Conservation (phyloP, 78 protist species). For the Chrysochromulina parva region DNA sequence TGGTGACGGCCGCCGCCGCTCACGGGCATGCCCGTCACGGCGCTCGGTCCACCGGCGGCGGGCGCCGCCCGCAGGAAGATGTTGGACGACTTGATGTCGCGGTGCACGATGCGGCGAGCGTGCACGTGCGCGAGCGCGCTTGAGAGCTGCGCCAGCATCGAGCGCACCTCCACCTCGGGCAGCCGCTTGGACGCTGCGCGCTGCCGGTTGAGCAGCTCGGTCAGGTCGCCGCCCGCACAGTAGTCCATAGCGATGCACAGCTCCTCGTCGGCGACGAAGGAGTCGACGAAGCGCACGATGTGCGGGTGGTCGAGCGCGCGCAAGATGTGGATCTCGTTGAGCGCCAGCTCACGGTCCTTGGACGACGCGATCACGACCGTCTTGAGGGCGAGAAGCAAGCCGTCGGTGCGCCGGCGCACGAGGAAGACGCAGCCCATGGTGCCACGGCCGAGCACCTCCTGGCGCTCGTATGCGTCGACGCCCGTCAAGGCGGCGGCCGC, state of each 20-base stretch:
- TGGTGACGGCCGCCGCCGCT: neutral
- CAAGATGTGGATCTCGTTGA: neutral
- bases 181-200: neutral
- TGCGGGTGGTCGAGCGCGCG: neutral
- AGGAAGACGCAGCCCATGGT: neutral
- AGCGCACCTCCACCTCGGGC: neutral
- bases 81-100: conserved; percentile 13
- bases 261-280: too few relatives aligned
- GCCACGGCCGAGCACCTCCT: neutral
- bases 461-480: too few relatives aligned
- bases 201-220: neutral
- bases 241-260: neutral
- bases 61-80: neutral
- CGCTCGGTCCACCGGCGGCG: neutral
- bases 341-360: neutral
- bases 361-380: neutral
- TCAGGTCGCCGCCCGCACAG: neutral
- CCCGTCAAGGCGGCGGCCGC: too few relatives aligned
- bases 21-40: neutral
- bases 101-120: neutral
- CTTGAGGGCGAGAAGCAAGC: neutral
- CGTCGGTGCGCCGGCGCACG: neutral
- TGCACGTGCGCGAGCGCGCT: neutral
- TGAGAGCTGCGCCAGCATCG: neutral
- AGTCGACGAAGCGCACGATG: conserved; percentile 1